Conservation (phyloP, 106 monocot genomes). For the Acanthochlamys bracteata region DNA sequence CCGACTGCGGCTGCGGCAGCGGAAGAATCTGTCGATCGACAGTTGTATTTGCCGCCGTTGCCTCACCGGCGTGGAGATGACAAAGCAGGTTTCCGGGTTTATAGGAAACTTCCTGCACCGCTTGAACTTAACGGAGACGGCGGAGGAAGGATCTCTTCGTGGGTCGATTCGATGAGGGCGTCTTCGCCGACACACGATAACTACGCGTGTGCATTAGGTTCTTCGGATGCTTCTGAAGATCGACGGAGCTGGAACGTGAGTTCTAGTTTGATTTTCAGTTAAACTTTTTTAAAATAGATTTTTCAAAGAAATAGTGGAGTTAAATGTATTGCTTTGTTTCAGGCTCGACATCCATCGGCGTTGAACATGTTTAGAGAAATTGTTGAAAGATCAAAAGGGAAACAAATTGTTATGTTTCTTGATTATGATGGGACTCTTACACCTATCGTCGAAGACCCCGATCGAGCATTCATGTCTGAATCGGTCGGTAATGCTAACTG, state of each 20-base stretch:
- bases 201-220: not conserved
- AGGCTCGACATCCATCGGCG: conserved; percentile 28
- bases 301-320: too few species aligned
- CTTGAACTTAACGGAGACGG: not conserved
- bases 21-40: too few species aligned
- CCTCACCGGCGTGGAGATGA: not conserved
- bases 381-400: conserved; percentile 17
- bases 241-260: conserved; percentile 6
- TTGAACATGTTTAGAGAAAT: conserved; percentile 25
- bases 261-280: too few species aligned
- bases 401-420: conserved; percentile 33
- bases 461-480: conserved; percentile 33
- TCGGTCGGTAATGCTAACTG: too few species aligned
- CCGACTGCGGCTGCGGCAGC: too few species aligned
- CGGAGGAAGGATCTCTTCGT: not conserved
- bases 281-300: too few species aligned
- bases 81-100: not conserved
- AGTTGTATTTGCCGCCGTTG: not conserved
- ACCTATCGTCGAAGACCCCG: conserved; percentile 37
- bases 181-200: conserved; percentile 35
- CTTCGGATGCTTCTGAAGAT: too few species aligned
- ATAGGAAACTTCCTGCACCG: not conserved
- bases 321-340: not conserved
- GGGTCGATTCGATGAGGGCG: conserved; percentile 31
- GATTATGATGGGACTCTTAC: conserved; percentile 38